Evolutionary conservation across 1,284 basidiomycete genomes (phyloP).

Genomic region (Uromyces viciae-fabae): DNA sequence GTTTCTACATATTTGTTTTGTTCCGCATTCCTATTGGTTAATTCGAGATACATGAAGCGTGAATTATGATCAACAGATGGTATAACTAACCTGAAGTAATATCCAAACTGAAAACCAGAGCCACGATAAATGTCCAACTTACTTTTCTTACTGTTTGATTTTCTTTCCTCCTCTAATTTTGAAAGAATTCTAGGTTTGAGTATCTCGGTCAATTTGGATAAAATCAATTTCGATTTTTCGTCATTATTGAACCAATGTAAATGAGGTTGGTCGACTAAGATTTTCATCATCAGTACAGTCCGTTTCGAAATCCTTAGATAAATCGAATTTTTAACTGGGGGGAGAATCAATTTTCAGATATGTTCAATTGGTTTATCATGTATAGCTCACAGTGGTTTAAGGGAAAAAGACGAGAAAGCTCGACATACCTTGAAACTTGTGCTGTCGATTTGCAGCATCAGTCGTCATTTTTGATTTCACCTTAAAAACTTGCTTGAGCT

Average conservation of each 20-base stretch:
- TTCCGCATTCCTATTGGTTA: not conserved
- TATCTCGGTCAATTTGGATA: constrained; percentile 13
- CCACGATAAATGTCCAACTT: constrained; percentile 32
- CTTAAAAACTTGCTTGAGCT: no score
- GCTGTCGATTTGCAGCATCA: no score
- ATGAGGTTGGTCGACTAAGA: constrained; percentile 20
- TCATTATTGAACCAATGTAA: constrained; percentile 15
- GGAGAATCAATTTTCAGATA: no score
- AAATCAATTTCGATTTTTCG: not conserved
- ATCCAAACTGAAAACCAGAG: constrained; percentile 24
- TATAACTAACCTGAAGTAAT: constrained; percentile 21
- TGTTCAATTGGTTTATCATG: no score
- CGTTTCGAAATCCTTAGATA: constrained; percentile 25
- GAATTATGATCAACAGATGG: not conserved
- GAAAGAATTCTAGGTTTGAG: constrained; percentile 15
- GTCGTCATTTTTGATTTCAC: no score
- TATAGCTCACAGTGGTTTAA: no score
- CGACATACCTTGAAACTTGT: no score
- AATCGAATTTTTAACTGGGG: constrained; percentile 8
- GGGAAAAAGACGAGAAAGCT: no score
- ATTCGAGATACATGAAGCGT: not conserved
- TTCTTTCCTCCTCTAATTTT: not conserved
- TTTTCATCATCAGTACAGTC: constrained; percentile 30
- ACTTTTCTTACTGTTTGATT: constrained; percentile 10
- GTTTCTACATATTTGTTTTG: not conserved